phyloP scores from a whole-genome alignment of 2,329 filamentous ascomycete genomes.

The Fusarium secorum region DNA sequence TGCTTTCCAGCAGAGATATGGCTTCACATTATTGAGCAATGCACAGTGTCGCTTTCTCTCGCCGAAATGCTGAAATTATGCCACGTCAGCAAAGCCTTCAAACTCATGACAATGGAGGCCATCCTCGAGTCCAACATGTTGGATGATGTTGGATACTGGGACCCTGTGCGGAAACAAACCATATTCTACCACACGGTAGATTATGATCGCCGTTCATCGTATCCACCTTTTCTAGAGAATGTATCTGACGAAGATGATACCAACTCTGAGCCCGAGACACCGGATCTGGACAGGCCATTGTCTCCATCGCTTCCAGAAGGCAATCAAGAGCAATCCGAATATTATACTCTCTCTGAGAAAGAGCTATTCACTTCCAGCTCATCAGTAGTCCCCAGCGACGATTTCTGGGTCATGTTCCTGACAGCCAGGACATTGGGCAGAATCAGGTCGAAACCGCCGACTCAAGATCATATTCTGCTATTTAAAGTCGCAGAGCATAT shows the following conservation, averaged over 20 bases:
- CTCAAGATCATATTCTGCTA: background rate
- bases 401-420: background rate
- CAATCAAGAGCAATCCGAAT: background rate
- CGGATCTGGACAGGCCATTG: background rate
- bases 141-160: background rate
- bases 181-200: background rate
- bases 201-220: background rate
- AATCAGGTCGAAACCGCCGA: background rate
- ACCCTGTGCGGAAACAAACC: background rate
- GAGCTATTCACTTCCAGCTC: fast-evolving
- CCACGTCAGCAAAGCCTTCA: background rate
- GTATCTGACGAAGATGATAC: background rate
- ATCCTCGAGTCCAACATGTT: background rate
- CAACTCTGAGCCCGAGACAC: background rate
- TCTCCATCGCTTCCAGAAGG: background rate
- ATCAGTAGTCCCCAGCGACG: background rate
- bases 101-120: background rate
- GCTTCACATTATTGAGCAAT: background rate
- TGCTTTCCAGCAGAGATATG: background rate
- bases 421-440: background rate
- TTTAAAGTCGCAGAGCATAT: background rate
- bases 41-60: background rate
- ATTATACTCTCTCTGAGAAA: fast-evolving
- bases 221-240: background rate
- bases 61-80: background rate